Base-by-base conservation (phyloP, 2,329 filamentous ascomycete species). In the Lasiodiplodia sp. region DNA sequence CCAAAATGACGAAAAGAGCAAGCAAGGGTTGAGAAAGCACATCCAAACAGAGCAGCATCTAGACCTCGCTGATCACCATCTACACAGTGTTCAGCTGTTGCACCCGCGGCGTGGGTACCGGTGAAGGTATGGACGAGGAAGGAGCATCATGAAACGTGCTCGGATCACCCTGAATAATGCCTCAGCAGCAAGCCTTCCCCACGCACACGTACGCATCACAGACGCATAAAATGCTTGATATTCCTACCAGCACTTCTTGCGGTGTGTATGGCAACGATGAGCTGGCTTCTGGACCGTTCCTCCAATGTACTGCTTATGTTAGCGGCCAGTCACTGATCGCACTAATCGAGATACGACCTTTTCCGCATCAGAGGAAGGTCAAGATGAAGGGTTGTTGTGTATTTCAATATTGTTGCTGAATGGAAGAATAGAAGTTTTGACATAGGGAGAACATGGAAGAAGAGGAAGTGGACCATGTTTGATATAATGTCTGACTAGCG, bases 121-220 rank as follows among this genome's bases (percentile, higher is more conserved):
- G 44, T 47, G 7, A 47, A 21, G 44, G 10, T 10, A n/a, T 47
- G 44, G 44, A 21, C n/a, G 44, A n/a, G 16, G n/a, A 18, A n/a
- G 16, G n/a, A 37, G 31, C 31, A 64, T 64, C 60, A 47, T 64
- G 60, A 64, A 64, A 64, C 60, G 60, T 52, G 60, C 60, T 64
- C 60, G 37, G 47, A 52, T 64, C 60, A 51, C 21, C 5, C 44
- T n/a, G 25, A 52, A 64, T 64, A 64, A 64, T 64, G 60, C 60
- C 60, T 64, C 47, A 11, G 4, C 37, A n/a, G 31, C 34, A 34
- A n/a, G 14, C 6, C 16, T 10, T n/a, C 55, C 31, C 31, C 21
- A 21, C 55, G 34, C 10, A 23, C 14, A 34, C 16, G 55, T 38
- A 21, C 12, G 44, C 44, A 47, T 47, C 10, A n/a, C n/a, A 47